Evolutionary conservation across 1,139 yeast genomes (phyloP), one percentile per base, ranked within the genome.

Genomic region (Diutina neorugosa): DNA sequence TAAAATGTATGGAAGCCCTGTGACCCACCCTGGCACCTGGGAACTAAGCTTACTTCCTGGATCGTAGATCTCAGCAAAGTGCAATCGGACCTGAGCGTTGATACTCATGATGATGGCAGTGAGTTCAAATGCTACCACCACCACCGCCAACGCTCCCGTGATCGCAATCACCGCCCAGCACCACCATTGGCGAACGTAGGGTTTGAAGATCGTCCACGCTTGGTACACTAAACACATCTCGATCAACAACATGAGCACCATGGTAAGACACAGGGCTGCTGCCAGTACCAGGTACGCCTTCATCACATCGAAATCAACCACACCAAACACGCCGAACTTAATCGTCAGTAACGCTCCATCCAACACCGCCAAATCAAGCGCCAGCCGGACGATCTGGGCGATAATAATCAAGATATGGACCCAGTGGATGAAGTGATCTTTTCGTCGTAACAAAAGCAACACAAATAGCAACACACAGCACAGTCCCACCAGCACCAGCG

Each of bases 1-100:
- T 47, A 87, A 62, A 52, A 87, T 80, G 6, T 74, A 67, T 2
- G 88, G 82, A 2, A 78, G 70, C 59, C 80, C 79, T 8, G 43
- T 40, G 43, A 40, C 43, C 43, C 43, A 40, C 21, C 18, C 20
- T 4, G 43, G 43, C 2, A 40, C 43, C 7, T 16, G 20, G 19
- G 43, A n/a, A 16, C 43, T 18, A 11, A 40, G 43, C 18, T 40
- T 16, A 6, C 5, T 5, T 20, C 9, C 9, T 8, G 18, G 20
- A 8, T 16, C 19, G n/a, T 40, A 40, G 20, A 16, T 18, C 18
- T n/a, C 20, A 6, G 43, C 43, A 6, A 40, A 18, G 19, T 40
- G 43, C 9, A n/a, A 16, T 11, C 46, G 14, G 7, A 44, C 19
- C 19, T 21, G 31, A n/a, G 48, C 31, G 19, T 14, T 21, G 31